Evolutionary conservation across 257 asterid species (phyloP).

Genomic region (Penstemon davidsonii): DNA sequence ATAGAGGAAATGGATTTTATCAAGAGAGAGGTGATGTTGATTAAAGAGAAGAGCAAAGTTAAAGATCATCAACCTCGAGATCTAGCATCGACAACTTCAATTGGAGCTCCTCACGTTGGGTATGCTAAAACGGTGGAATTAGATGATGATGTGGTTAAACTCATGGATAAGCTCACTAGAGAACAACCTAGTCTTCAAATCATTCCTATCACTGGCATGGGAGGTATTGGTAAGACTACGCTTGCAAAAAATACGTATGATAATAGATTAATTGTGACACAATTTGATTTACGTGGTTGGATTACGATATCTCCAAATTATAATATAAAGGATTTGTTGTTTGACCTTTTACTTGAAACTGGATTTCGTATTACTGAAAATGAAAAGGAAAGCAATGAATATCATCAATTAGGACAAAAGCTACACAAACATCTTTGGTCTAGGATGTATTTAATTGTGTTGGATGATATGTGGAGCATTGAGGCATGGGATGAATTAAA

Average conservation of each 20-base stretch:
- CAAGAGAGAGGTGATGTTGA: no score
- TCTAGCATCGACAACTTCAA: no score
- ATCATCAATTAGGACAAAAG: slow-evolving; percentile 15
- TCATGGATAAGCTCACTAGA: background rate
- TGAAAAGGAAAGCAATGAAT: background rate
- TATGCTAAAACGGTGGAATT: background rate
- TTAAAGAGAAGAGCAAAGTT: no score
- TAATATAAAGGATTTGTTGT: background rate
- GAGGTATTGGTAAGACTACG: slow-evolving; percentile 33
- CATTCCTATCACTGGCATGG: slow-evolving; percentile 26
- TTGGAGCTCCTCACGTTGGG: background rate
- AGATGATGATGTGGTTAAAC: background rate
- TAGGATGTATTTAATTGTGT: slow-evolving; percentile 8
- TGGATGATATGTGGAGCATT: slow-evolving; percentile 37
- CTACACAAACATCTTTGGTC: slow-evolving; percentile 22
- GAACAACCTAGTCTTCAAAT: background rate
- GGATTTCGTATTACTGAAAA: background rate
- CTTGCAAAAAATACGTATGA: slow-evolving; percentile 8
- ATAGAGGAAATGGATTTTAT: no score
- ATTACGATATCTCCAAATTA: slow-evolving; percentile 20
- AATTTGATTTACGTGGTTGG: slow-evolving; percentile 21
- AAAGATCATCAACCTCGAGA: no score
- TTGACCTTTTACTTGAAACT: background rate
- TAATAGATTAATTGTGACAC: background rate
- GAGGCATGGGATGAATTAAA: slow-evolving; percentile 18